Percentiles rank a stretch among this genome's conserved stretches.
These are phyloP conservation scores for Periglandula ipomoeae DNA, from an alignment of 2,329 filamentous ascomycete genomes.

Conservation along the genomic window DNA sequence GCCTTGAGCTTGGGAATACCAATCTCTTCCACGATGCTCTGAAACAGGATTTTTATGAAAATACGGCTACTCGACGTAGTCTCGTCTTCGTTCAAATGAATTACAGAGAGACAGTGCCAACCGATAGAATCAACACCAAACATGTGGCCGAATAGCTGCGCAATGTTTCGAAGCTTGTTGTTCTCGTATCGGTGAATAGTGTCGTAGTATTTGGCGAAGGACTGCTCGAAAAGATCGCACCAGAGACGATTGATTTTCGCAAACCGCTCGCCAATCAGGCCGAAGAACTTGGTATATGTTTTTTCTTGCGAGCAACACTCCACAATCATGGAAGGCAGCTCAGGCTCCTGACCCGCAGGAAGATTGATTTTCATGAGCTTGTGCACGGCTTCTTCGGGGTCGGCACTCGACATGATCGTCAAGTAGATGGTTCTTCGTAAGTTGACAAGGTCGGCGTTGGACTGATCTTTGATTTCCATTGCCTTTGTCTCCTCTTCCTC, in stretches of 20 bases:
- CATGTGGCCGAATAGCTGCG: slow-evolving; percentile 87
- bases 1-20: slow-evolving; percentile 73
- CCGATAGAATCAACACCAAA: slow-evolving; percentile 80
- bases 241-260: slow-evolving; percentile 93
- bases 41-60: slow-evolving; percentile 96
- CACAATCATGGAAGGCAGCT: slow-evolving; percentile 92
- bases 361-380: slow-evolving; percentile 93
- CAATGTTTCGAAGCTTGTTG: slow-evolving; percentile 89
- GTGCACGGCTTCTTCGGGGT: slow-evolving; percentile 94
- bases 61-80: slow-evolving; percentile 95
- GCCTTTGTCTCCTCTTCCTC: slow-evolving; percentile 71
- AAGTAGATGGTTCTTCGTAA: slow-evolving; percentile 90
- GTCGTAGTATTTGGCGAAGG: slow-evolving; percentile 89
- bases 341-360: slow-evolving; percentile 75
- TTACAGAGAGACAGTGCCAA: slow-evolving; percentile 78
- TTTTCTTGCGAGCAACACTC: slow-evolving; percentile 95
- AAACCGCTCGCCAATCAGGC: slow-evolving; percentile 87
- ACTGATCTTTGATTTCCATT: slow-evolving; percentile 95
- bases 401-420: slow-evolving; percentile 93
- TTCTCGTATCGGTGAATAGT: slow-evolving; percentile 97
- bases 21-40: slow-evolving; percentile 79
- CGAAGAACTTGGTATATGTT: slow-evolving; percentile 96
- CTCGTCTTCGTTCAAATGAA: slow-evolving; percentile 92
- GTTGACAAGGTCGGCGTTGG: slow-evolving; percentile 90
- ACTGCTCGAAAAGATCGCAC: slow-evolving; percentile 84